Evolutionary conservation across 1,139 yeast species (phyloP), one percentile per base, ranked within the genome.

Genomic region (Yamadazyma jaroonii): DNA sequence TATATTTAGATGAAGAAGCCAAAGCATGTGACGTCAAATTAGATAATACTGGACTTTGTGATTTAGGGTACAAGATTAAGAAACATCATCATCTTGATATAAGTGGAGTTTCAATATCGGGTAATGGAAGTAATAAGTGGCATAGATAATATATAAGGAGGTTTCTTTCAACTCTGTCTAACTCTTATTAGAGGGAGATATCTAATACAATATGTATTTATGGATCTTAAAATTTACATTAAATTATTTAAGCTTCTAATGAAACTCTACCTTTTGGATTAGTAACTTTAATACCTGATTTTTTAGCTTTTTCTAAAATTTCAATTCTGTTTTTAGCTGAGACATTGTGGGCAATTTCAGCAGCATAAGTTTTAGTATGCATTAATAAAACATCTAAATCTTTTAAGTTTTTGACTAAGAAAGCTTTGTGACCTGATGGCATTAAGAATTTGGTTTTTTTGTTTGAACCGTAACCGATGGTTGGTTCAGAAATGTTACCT

Each of bases 381-480:
- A 94, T 75, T 71, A 90, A 80, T 71, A 94, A 82, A 59, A 89
- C 84, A 69, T 94, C 98, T 72, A 94, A 85, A 69, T 92, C 98
- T 70, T 80, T 79, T 54, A 82, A 66, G 87, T 94, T 94, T 71
- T 85, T 81, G 61, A 94, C 97, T 62, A 89, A 77, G 81, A 84
- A 86, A 62, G 87, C 84, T 83, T 89, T 92, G 95, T 86, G 96
- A 69, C 99, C 99, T 53, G 96, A 86, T 71, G 97, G 96, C 69
- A 80, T 76, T 79, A 92, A 69, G 82, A 82, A 88, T 77, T 84
- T 89, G 71, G 98, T 92, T 82, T 84, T 88, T 82, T 89, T 92
- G 96, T 92, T 89, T 62, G 97, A 89, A 76, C 98, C 97, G 82
- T 87, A 94, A 80, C 99, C 99, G 66, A 94, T 90, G 81, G 86